Base-by-base conservation (phyloP, 176 grass and related monocot species). In the Zoysia pacifica region DNA sequence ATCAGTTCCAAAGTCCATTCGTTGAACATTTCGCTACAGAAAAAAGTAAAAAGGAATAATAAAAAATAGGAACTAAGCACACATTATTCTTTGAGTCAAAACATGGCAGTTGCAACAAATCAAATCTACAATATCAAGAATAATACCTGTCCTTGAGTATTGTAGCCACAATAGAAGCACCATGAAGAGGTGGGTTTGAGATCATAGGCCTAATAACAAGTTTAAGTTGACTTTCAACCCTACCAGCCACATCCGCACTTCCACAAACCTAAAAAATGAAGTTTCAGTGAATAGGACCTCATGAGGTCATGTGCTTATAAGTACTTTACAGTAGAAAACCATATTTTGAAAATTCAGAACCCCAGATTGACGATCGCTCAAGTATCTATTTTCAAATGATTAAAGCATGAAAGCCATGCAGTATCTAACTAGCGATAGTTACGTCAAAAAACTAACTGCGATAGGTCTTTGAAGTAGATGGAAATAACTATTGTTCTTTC, bases 151-250 rank as follows among this genome's bases (percentile, higher is more conserved):
- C 87, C 63, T 82, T 93, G 62, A 99, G 86, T 88, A 99, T 88
- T 37, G 97, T 96, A 49, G 97, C 97, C 53, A 99, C 97, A 15
- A 99, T 93, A 53, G 93, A 96, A 56, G 97, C 86, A 74, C 96
- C 96, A 74, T 99, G 96, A 90, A 99, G 87, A 61, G 96, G 96
- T 73, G 96, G 96, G 77, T 84, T 99, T 42, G 96, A 99, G 81
- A 95, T 95, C 96, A 99, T 99, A 66, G 96, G 96, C 75, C 96
- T 95, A 84, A 94, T 93, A 80, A 99, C 96, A 89, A 99, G 96
- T 83, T 99, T 99, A 18, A 99, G 88, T 81, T 95, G 96, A 93
- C 96, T 99, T 89, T 99, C 96, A 70, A 99, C 93, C 86, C 73
- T 99, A 63, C 54, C 84, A 62, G 90, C 90, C 37, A 95, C 90